Evolutionary conservation across 345 rosid genomes (phyloP), one percentile per base, ranked within the genome.

Genomic region (Ceriops decandra): DNA sequence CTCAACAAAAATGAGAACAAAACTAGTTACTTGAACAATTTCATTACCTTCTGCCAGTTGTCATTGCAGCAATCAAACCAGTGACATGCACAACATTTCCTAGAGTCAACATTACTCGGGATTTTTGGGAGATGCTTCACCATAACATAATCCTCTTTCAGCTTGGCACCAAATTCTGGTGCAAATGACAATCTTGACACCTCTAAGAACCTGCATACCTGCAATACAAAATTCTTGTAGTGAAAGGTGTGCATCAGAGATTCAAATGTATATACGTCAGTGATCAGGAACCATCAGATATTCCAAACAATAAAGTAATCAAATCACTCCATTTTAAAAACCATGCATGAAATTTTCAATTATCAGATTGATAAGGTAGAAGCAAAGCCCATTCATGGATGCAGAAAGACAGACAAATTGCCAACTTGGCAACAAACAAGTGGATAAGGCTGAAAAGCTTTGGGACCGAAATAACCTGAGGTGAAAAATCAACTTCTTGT

Each of bases 191-290:
- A 71, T 75, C 82, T 90, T 58, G 99, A 95, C 68, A 90, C 99
- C 86, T 95, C 98, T 88, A 95, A 78, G 79, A 95, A 95, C 83
- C 85, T 92, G 91, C 99, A 95, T 68, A 95, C 99, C 99, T 95
- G 72, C 71, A 78, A 66, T 67, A 73, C 60, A 68, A 69, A 71
- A 67, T 53, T 60, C 19, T 32, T 52, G 56, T 52, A 57, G 66
- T 63, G 27, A 86, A 79, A 76, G 38, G 70, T 57, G 54, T 49
- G 72, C 61, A 66, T 63, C 51, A 58, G 66, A 38, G 60, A 77
- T 5, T 53, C 66, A 61, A 30, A 21, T 46, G 36, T 33, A 33
- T 33, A 33, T 33, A 33, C 0, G 8, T 33, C 36, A 31, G 21
- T 20, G 47, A 62, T 61, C 56, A 24, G 13, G 19, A 30, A 20